Conservation (phyloP, 371 early-diverging fungal species). For the Dichotomocladium elegans region DNA sequence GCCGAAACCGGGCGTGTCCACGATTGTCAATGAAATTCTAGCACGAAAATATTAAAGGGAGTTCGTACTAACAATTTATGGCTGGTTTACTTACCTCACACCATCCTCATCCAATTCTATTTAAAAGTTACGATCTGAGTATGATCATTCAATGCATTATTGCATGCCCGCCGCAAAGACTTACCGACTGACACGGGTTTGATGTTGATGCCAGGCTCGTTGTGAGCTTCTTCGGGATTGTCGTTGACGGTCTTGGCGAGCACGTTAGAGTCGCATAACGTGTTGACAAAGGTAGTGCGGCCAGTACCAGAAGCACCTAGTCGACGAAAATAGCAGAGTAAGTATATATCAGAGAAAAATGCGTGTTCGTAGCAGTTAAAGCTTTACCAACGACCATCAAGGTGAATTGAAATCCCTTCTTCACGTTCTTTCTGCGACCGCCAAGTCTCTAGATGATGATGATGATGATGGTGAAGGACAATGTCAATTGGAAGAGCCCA, state of each 20-base stretch:
- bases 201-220: conserved; percentile 92
- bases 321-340: too few relatives aligned
- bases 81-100: conserved; percentile 61
- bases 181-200: conserved; percentile 66
- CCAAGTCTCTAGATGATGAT: conserved; percentile 38
- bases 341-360: not conserved
- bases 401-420: conserved; percentile 94
- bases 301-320: conserved; percentile 93
- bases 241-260: conserved; percentile 67
- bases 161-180: not conserved
- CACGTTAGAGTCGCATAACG: conserved; percentile 83
- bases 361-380: not conserved
- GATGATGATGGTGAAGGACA: not conserved
- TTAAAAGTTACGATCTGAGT: not conserved
- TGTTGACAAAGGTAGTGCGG: conserved; percentile 97
- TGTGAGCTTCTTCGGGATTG: conserved; percentile 81
- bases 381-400: conserved; percentile 93
- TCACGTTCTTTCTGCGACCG: conserved; percentile 90
- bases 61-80: not conserved
- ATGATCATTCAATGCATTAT: not conserved
- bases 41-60: not conserved
- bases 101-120: conserved; percentile 95
- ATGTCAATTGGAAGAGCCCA: not conserved
- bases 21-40: conserved; percentile 71
- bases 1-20: conserved; percentile 97